Base-by-base conservation (phyloP, 177 flowering plant genomes). In the Vitis hybrid region DNA sequence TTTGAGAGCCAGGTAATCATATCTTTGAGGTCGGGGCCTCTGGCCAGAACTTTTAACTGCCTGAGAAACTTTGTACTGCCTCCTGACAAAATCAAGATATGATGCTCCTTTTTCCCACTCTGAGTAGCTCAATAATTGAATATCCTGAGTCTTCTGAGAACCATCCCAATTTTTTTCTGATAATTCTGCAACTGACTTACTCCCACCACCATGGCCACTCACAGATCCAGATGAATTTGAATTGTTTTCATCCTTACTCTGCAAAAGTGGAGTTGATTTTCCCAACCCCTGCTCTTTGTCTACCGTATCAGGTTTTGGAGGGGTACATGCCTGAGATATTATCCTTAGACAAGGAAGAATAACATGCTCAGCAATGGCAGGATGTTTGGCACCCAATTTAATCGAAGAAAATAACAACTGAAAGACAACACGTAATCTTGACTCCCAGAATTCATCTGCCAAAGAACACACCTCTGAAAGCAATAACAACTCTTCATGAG, bases 91-190 rank as follows among this genome's bases (percentile, higher is more conserved):
- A 76, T 96, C 99, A 78, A 96, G 86, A 88, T 96, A 96, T 1
- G 99, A 86, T 48, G 98, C 97, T 56, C 99, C 99, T 65, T 81
- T 92, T 67, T 93, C 99, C 99, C 99, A 96, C 60, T 96, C 99
- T 6, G 95, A 81, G 74, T 96, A 96, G 87, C 94, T 96, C 24
- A 96, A 70, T 62, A 96, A 76, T 60, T 91, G 95, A 62, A 96
- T 87, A 81, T 94, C 97, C 74, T 82, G 97, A 66, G 87, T 71
- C 82, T 84, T 89, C 4, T 85, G 82, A 68, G 90, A 77, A 62
- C 82, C 82, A 81, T 91, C 97, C 95, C 87, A 87, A 68, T 81
- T 86, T 70, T 81, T 93, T 69, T 91, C 99, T 15, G 65, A 70
- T 32, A 84, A 56, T 24, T 88, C 97, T 8, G 83, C 61, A 3